A percentile compares a stretch with the other conserved stretches of the same genome.
These are phyloP conservation scores for Moricandia moricandioides DNA, from an alignment of 345 rosid genomes.

Conservation along the genomic window DNA sequence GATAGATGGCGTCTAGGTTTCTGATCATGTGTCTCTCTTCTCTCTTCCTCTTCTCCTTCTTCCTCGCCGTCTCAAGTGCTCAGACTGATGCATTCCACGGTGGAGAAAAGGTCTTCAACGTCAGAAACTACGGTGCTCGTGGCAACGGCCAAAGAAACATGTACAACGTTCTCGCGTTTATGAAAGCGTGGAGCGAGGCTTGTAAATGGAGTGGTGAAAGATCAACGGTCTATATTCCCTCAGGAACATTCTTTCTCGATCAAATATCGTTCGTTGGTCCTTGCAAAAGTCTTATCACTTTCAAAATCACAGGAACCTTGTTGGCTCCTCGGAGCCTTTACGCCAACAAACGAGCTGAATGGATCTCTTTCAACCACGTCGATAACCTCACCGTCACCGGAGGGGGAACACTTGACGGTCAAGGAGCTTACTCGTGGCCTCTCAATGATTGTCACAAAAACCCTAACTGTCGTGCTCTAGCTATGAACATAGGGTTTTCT, in stretches of 20 bases:
- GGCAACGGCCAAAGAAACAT: constrained; percentile 11
- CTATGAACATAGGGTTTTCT: constrained; percentile 27
- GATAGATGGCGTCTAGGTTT: constrained; percentile 25
- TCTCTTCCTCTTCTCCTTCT: constrained; percentile 22
- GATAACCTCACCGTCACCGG: constrained; percentile 30
- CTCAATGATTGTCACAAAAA: constrained; percentile 29
- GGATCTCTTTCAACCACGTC: constrained; percentile 26
- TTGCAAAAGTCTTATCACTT: constrained; percentile 13
- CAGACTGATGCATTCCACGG: not conserved
- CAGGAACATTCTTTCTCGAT: constrained; percentile 32
- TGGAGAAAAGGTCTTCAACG: constrained; percentile 20
- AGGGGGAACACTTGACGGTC: constrained; percentile 34
- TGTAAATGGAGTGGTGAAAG: constrained; percentile 21
- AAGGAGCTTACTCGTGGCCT: constrained; percentile 34
- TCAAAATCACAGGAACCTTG: constrained; percentile 23
- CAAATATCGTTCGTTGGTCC: constrained; percentile 30
- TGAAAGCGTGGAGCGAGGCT: constrained; percentile 31
- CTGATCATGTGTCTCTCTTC: not conserved
- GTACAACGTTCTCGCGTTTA: constrained; percentile 20
- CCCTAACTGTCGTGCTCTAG: constrained; percentile 15
- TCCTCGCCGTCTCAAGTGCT: constrained; percentile 13
- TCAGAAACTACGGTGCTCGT: constrained; percentile 36
- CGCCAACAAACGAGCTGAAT: not conserved
- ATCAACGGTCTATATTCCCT: constrained; percentile 29
- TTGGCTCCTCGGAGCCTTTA: constrained; percentile 15